Evolutionary conservation across 2,329 filamentous ascomycete species (phyloP).

Genomic region (Paecilomyces fulvus): DNA sequence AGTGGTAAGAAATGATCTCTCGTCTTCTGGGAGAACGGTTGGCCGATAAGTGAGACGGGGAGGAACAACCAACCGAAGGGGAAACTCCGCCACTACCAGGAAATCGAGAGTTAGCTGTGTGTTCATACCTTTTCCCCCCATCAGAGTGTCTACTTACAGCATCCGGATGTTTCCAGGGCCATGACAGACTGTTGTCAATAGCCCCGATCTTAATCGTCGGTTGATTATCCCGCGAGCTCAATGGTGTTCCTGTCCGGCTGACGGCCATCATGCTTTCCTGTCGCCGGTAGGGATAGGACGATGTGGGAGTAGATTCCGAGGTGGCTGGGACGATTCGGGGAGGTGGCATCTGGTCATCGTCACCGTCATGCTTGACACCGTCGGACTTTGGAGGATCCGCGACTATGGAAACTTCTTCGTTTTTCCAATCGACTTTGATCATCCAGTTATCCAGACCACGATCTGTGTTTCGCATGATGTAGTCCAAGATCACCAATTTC

Average conservation of each 20-base stretch:
- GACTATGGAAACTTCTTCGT: slow-evolving; percentile 72
- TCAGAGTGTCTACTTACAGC: slow-evolving; percentile 46
- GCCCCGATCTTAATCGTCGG: slow-evolving; percentile 72
- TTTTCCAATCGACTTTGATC: slow-evolving; percentile 88
- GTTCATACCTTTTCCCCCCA: not conserved
- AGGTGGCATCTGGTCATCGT: slow-evolving; percentile 39
- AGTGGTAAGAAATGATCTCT: slow-evolving; percentile 92
- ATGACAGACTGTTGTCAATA: slow-evolving; percentile 95
- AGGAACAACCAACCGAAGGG: slow-evolving; percentile 98
- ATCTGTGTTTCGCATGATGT: slow-evolving; percentile 98
- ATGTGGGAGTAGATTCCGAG: slow-evolving; percentile 29
- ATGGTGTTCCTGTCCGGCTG: slow-evolving; percentile 48
- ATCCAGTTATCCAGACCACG: slow-evolving; percentile 98
- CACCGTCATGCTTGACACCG: slow-evolving; percentile 37
- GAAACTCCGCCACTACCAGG: slow-evolving; percentile 63
- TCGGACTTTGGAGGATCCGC: slow-evolving; percentile 71
- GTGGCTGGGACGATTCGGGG: slow-evolving; percentile 55
- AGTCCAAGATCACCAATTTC: slow-evolving; percentile 94
- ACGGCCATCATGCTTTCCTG: slow-evolving; percentile 79
- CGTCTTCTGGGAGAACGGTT: slow-evolving; percentile 91
- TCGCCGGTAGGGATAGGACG: slow-evolving; percentile 60
- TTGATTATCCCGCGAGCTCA: slow-evolving; percentile 35
- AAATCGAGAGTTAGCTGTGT: slow-evolving; percentile 11
- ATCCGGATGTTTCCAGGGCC: slow-evolving; percentile 98
- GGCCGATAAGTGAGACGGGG: slow-evolving; percentile 89